These are phyloP conservation scores for Trichoderma koningii DNA, from an alignment of 2,329 filamentous ascomycete species.

Conservation along the genomic window DNA sequence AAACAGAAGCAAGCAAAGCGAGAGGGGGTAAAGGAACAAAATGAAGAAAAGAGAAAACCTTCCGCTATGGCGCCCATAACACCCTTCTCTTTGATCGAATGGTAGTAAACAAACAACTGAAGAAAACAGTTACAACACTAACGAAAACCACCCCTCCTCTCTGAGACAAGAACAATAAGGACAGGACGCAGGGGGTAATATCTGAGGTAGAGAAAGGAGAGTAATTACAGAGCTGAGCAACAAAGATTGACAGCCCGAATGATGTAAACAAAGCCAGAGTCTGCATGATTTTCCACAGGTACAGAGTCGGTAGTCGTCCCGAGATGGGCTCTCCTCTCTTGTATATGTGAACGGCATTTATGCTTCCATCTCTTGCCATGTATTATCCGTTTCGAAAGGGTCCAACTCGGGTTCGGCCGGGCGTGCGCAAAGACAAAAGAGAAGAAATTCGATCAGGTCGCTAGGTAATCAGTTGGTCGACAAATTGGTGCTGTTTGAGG, in stretches of 20 bases:
- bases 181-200: slow-evolving; percentile 3
- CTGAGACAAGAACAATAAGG: not conserved
- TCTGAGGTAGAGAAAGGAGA: not conserved
- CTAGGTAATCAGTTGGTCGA: slow-evolving; percentile 26
- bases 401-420: slow-evolving; percentile 26
- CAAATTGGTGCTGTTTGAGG: slow-evolving; percentile 15
- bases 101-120: slow-evolving; percentile 3
- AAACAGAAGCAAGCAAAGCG: not conserved
- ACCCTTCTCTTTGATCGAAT: slow-evolving; percentile 22
- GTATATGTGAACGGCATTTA: not conserved
- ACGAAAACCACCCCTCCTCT: slow-evolving; percentile 12
- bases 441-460: slow-evolving; percentile 23
- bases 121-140: not conserved
- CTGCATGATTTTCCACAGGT: slow-evolving; percentile 26
- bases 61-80: slow-evolving; percentile 21
- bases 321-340: slow-evolving; percentile 13
- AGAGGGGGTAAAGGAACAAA: not conserved
- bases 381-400: slow-evolving; percentile 6
- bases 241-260: slow-evolving; percentile 20
- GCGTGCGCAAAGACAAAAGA: slow-evolving; percentile 5
- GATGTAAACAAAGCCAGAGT: not conserved
- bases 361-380: slow-evolving; percentile 3
- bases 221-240: slow-evolving; percentile 15
- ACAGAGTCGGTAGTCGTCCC: slow-evolving; percentile 22
- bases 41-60: slow-evolving; percentile 7